Conservation (phyloP, 208 protist genomes). For the Trypanosomatidae sp. region DNA sequence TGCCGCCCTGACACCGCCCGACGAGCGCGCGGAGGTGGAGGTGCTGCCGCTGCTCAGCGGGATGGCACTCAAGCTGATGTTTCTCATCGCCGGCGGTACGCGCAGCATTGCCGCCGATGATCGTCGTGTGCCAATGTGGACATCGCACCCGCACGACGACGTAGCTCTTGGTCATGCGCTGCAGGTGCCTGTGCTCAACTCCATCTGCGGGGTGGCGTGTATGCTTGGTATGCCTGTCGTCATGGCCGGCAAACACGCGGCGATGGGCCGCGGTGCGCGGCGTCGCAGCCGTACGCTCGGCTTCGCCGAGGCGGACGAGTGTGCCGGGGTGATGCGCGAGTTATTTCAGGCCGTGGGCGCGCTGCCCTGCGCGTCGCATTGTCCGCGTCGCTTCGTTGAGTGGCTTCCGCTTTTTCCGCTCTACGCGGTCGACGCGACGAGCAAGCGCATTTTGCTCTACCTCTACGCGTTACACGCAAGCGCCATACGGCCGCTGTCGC, state of each 20-base stretch:
- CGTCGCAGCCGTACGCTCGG: constrained; percentile 9
- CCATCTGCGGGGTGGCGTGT: constrained; percentile 29
- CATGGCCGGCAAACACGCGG: constrained; percentile 8
- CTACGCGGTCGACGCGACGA: constrained; percentile 40
- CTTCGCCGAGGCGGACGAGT: constrained; percentile 27
- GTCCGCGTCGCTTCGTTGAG: constrained; percentile 18
- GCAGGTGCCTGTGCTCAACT: constrained; percentile 27
- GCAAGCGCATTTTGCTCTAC: constrained; percentile 35
- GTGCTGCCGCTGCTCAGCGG: constrained; percentile 10
- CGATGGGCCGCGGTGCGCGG: not conserved
- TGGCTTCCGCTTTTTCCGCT: constrained; percentile 52
- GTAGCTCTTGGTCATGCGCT: constrained; percentile 24
- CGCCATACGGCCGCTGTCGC: constrained; percentile 11
- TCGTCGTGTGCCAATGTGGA: constrained; percentile 7
- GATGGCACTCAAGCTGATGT: constrained; percentile 39
- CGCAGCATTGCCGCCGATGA: constrained; percentile 50
- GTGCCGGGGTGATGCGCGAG: constrained; percentile 20
- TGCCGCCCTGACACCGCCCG: constrained; percentile 6
- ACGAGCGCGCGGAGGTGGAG: constrained; percentile 13
- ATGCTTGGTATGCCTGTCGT: constrained; percentile 46
- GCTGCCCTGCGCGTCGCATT: constrained; percentile 22
- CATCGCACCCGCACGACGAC: constrained; percentile 20
- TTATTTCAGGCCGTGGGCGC: constrained; percentile 47
- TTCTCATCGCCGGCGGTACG: constrained; percentile 33
- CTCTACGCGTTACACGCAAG: constrained; percentile 19